phyloP scores from a whole-genome alignment of 768 basidiomycete genomes.

The Xerocomellus chrysenteron region DNA sequence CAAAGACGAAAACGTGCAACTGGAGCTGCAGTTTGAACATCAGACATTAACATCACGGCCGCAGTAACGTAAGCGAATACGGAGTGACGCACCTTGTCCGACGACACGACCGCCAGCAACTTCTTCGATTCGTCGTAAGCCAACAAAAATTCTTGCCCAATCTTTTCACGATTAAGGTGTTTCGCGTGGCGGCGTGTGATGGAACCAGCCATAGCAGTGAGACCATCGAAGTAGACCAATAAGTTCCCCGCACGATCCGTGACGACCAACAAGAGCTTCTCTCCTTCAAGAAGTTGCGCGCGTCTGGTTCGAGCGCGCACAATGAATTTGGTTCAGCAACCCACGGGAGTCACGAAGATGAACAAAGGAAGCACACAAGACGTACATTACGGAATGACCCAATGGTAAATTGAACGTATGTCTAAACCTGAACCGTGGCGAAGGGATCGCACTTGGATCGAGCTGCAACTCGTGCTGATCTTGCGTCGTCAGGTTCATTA shows the following conservation, averaged over 20 bases:
- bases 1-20: conserved; percentile 48
- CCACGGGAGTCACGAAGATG: too few relatives aligned
- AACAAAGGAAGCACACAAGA: neutral
- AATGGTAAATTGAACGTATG: too few relatives aligned
- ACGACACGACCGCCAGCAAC: conserved; percentile 45
- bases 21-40: conserved; percentile 35
- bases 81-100: conserved; percentile 38
- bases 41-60: neutral
- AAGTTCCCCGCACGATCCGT: conserved; percentile 36
- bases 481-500: conserved; percentile 29
- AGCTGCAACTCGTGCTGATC: conserved; percentile 29
- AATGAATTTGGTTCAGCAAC: neutral
- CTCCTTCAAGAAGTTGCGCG: conserved; percentile 41
- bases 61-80: accelerated
- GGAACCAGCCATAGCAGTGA: conserved; percentile 32
- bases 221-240: conserved; percentile 39
- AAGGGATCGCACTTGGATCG: too few relatives aligned
- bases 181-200: conserved; percentile 31
- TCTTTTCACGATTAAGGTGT: conserved; percentile 42
- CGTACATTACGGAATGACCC: conserved; percentile 22
- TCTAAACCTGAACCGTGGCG: too few relatives aligned
- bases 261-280: conserved; percentile 43
- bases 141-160: conserved; percentile 44
- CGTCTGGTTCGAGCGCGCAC: conserved; percentile 21
- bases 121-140: conserved; percentile 54